Evolutionary conservation across 2,329 filamentous ascomycete species (phyloP).

Genomic region (Nemania sp.): DNA sequence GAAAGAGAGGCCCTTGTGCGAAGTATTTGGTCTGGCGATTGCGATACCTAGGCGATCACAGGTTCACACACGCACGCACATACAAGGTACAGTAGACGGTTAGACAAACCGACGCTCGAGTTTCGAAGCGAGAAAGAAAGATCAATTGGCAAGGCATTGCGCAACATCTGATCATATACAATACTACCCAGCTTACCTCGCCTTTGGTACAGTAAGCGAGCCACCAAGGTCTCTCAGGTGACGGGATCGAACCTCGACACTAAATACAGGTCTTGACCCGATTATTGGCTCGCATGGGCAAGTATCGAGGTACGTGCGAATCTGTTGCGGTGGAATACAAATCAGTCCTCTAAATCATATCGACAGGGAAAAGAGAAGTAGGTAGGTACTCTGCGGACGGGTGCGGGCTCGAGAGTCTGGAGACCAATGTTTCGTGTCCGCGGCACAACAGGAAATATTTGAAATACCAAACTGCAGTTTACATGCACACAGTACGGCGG

Average conservation of each 20-base stretch:
- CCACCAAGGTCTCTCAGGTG: background rate
- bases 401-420: constrained; percentile 19
- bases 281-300: background rate
- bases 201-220: constrained; percentile 18
- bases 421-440: constrained; percentile 16
- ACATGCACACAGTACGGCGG: background rate
- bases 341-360: background rate
- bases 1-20: too few species aligned
- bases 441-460: constrained; percentile 20
- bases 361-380: background rate
- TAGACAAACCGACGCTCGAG: too few species aligned
- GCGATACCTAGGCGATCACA: too few species aligned
- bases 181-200: background rate
- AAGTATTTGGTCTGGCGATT: too few species aligned
- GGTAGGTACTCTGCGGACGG: constrained; percentile 10
- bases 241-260: background rate
- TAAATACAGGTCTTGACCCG: background rate
- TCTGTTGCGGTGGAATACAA: background rate
- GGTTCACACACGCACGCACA: too few species aligned
- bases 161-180: background rate
- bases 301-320: background rate
- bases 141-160: background rate
- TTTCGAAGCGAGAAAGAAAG: too few species aligned
- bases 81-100: too few species aligned
- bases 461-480: constrained; percentile 20